Base-by-base conservation (phyloP, 805 yeast genomes). In the Kuraishia piskuri region DNA sequence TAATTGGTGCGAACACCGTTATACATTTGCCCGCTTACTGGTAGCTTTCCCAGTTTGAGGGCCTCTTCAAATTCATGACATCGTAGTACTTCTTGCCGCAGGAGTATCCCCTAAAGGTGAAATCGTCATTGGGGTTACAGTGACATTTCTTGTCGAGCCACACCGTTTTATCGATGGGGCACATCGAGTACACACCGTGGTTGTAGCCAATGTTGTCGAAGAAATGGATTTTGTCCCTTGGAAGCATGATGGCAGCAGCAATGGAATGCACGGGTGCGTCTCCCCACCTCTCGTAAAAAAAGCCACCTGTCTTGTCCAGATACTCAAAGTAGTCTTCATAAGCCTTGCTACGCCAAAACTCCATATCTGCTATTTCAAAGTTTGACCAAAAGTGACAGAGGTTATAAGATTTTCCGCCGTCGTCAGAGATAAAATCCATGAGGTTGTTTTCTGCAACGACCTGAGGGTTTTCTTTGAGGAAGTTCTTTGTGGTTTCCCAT, bases 201-300 rank as follows among this genome's bases (percentile, higher is more conserved):
- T 75, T 76, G 66, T 88, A 88, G 9, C 94, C 96, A 46, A 88
- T 75, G 57, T 88, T 84, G 54, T 82, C 84, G 61, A 88, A 86
- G 70, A 79, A 86, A 66, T 85, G 88, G 19, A 88, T 64, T 61
- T 86, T 78, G 26, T 72, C 68, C 59, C 74, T 73, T 56, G 80
- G 76, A 51, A 84, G 66, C 61, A 86, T 74, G 49, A 84, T 68
- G 1, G 90, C 69, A 2, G 82, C 87, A 4, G 88, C 95, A 51
- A 88, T 76, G 0, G 95, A 80, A 69, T 88, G 96, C n/a, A 88
- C 80, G 2, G 96, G 96, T 0, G 96, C 96, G 68, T 89, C 96
- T 21, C 96, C 96, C 96, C 96, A 89, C 59, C 96, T 76, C 70
- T 89, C 94, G 63, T 87, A 86, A 66, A 80, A 88, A 65, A 88